Evolutionary conservation across 192 early-diverging fungal genomes (phyloP).

Genomic region (Entomortierella lignicola): DNA sequence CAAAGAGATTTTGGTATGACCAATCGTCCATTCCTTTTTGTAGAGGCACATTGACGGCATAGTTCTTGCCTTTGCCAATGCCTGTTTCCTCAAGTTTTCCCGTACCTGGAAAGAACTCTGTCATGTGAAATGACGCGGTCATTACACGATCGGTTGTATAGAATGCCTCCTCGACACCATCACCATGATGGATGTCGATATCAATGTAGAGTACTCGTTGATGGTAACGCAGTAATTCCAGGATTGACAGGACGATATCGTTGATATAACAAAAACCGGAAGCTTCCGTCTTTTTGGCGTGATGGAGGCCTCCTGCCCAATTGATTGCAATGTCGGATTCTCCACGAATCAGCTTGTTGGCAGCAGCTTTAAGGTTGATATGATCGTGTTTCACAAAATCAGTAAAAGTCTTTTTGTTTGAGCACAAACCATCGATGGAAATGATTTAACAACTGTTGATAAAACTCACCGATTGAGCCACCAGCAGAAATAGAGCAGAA

Average conservation of each 20-base stretch:
- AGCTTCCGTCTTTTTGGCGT: conserved; percentile 87
- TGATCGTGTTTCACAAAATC: background rate
- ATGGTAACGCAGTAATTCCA: conserved; percentile 80
- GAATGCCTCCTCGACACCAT: conserved; percentile 96
- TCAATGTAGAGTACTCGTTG: conserved; percentile 96
- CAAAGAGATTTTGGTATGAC: conserved; percentile 78
- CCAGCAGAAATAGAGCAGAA: conserved; percentile 94
- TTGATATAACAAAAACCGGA: conserved; percentile 96
- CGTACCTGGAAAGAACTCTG: conserved; percentile 96
- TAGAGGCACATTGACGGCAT: conserved; percentile 94
- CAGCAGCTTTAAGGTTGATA: conserved; percentile 58
- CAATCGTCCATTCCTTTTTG: conserved; percentile 96
- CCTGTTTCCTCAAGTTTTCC: conserved; percentile 93
- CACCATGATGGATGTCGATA: conserved; percentile 93
- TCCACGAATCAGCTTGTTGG: conserved; percentile 69
- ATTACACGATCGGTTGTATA: conserved; percentile 94
- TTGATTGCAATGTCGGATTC: conserved; percentile 81
- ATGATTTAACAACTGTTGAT: background rate
- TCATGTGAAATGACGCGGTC: conserved; percentile 97
- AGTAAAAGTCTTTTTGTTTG: background rate
- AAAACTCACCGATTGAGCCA: conserved; percentile 81
- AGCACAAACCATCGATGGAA: background rate
- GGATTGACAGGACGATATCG: conserved; percentile 89
- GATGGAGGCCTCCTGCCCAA: conserved; percentile 92
- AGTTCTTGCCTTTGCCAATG: conserved; percentile 87